phyloP scores from a whole-genome alignment of 1,284 basidiomycete genomes.

The Puccinia horiana region DNA sequence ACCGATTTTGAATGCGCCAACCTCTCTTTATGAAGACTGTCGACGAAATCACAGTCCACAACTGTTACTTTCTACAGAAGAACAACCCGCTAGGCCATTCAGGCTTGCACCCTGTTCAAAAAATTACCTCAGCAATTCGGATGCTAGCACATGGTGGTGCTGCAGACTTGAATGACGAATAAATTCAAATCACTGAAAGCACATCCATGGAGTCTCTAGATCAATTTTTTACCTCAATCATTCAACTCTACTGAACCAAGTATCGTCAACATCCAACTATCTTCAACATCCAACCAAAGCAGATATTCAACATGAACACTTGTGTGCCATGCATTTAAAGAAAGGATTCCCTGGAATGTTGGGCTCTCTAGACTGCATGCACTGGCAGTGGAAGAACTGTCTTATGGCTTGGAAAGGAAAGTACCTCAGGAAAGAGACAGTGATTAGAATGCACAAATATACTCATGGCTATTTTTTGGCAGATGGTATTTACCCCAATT shows the following conservation, averaged over 20 bases:
- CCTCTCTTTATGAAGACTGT: too few relatives aligned
- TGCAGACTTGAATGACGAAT: neutral
- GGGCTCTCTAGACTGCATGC: slow-evolving; percentile 5
- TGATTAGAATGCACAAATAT: too few relatives aligned
- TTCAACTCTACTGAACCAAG: neutral
- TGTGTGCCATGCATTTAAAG: neutral
- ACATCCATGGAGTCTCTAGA: neutral
- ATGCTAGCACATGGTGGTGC: slow-evolving; percentile 14
- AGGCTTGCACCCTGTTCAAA: neutral
- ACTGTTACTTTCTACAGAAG: neutral
- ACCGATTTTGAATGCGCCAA: too few relatives aligned
- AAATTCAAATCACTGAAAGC: neutral
- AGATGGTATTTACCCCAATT: slow-evolving; percentile 19
- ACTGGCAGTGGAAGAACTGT: too few relatives aligned
- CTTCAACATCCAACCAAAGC: neutral
- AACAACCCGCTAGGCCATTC: neutral
- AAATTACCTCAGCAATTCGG: neutral
- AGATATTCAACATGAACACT: too few relatives aligned
- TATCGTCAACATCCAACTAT: neutral
- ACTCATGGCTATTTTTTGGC: too few relatives aligned
- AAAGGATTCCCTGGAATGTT: slow-evolving; percentile 12
- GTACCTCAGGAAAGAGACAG: too few relatives aligned
- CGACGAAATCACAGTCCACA: neutral
- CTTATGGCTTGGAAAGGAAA: too few relatives aligned
- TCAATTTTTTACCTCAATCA: neutral